Percentiles rank a stretch among this genome's conserved stretches.
Evolutionary conservation across 169 alveolate genomes (phyloP).

Genomic region (Ichthyophthirius multifiliis): DNA sequence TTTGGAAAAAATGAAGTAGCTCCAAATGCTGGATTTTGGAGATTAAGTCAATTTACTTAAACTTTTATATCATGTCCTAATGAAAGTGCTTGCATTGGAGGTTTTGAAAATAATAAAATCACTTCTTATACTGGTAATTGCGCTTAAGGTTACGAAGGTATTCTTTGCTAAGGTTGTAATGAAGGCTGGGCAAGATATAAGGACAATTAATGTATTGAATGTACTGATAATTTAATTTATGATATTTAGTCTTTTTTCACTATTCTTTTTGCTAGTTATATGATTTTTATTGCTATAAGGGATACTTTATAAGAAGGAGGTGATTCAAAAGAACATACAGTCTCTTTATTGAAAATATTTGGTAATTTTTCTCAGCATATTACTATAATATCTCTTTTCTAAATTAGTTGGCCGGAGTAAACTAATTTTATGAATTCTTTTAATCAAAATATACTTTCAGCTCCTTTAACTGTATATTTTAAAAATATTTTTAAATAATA

Average conservation of each 20-base stretch:
- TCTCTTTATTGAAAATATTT: not conserved
- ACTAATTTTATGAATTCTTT: not conserved
- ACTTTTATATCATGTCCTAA: slow-evolving; percentile 39
- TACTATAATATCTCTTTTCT: not conserved
- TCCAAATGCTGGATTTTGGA: slow-evolving; percentile 54
- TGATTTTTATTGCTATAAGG: not conserved
- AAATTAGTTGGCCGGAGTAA: not conserved
- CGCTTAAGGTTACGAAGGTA: slow-evolving; percentile 36
- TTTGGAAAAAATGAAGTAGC: slow-evolving; percentile 20
- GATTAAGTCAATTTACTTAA: slow-evolving; percentile 31
- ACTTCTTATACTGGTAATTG: slow-evolving; percentile 18
- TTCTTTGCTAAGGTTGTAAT: slow-evolving; percentile 36
- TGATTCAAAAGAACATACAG: not conserved
- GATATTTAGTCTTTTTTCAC: not conserved
- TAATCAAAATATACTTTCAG: not conserved
- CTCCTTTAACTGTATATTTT: not conserved
- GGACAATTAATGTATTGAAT: slow-evolving; percentile 19
- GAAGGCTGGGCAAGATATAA: slow-evolving; percentile 33
- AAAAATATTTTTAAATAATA: not conserved
- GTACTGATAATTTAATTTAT: slow-evolving; percentile 16
- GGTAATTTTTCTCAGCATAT: not conserved
- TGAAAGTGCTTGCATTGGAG: slow-evolving; percentile 49
- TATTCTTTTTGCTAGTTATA: not conserved
- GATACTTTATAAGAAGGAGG: not conserved
- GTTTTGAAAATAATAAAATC: not conserved